Percentiles rank a stretch among this genome's conserved stretches.
Conservation (phyloP, 345 rosid genomes). For the Rhizophora mangle region DNA sequence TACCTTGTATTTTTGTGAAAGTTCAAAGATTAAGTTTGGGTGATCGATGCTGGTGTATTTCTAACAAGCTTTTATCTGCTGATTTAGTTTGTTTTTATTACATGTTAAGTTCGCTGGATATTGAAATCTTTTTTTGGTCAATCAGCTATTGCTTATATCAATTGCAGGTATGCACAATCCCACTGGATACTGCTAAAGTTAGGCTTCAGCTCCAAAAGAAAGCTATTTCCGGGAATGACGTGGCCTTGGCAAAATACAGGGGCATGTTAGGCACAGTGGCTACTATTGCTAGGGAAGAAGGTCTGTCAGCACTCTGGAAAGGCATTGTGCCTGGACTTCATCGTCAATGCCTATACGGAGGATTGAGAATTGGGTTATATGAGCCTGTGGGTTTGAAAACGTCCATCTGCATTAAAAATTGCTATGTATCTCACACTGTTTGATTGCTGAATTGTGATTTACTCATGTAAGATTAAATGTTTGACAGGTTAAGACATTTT, state of each 20-base stretch:
- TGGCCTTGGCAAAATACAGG: slow-evolving; percentile 62
- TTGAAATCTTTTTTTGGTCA: slow-evolving; percentile 6
- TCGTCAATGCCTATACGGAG: slow-evolving; percentile 93
- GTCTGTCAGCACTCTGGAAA: slow-evolving; percentile 85
- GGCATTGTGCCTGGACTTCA: slow-evolving; percentile 93
- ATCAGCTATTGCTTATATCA: slow-evolving; percentile 3
- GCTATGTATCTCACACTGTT: slow-evolving; percentile 1
- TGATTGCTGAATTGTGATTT: slow-evolving; percentile 8
- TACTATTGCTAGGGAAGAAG: slow-evolving; percentile 94
- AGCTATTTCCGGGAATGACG: slow-evolving; percentile 54
- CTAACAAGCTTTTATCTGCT: background rate
- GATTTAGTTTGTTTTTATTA: background rate
- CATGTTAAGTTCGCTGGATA: background rate
- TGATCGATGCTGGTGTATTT: too few species aligned
- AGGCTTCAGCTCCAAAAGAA: slow-evolving; percentile 97
- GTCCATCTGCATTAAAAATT: slow-evolving; percentile 2
- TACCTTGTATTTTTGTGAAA: too few species aligned
- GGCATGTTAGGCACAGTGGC: slow-evolving; percentile 93
- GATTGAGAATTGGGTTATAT: slow-evolving; percentile 92
- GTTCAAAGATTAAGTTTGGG: too few species aligned
- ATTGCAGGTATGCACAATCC: slow-evolving; percentile 86
- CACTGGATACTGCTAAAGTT: slow-evolving; percentile 96
- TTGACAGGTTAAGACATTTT: slow-evolving; percentile 72
- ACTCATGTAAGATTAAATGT: background rate
- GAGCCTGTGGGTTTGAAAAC: slow-evolving; percentile 73